Base-by-base conservation (phyloP, 2,329 filamentous ascomycete genomes). In the Cladosporium colombiae region DNA sequence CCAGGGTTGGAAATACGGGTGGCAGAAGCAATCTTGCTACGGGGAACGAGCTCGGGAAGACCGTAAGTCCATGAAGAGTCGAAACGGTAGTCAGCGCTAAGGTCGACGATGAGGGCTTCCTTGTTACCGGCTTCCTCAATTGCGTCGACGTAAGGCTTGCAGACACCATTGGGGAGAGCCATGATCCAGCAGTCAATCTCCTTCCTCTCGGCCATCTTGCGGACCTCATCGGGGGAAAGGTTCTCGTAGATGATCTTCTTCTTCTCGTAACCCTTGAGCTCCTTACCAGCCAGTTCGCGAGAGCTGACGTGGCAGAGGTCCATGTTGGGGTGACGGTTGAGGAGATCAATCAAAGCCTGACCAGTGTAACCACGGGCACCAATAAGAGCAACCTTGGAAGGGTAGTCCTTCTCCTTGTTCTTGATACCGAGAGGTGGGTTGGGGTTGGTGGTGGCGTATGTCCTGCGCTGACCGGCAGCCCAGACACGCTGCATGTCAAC, bases 51-150 rank as follows among this genome's bases (percentile, higher is more conserved):
- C 80, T 98, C 95, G 16, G 93, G 93, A 5, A 97, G 88, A 71
- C 92, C 92, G 75, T 97, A 98, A 0, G 91, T 92, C 93, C 93
- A 96, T 27, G 85, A 84, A 65, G 84, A 81, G 75, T 96, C 90
- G 77, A 97, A 98, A 60, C 94, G 89, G 80, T 97, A 96, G 81
- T 99, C 95, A 67, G 95, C 95, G n/a, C 93, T 97, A 40, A 99
- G 86, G 77, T 99, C 95, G 55, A 99, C 85, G 71, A 98, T 91
- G 49, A 98, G 83, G 72, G 91, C 93, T 73, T 81, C 77, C 60
- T 81, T 82, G 75, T 87, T 85, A 66, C 87, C 87, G 35, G 85
- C 87, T 74, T 90, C 85, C 72, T 93, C 87, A 62, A 98, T 87
- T 8, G 94, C 94, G 69, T 98, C 92, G 11, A 98, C 90, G 72